These are phyloP conservation scores for Rhizopus microsporus DNA, from an alignment of 371 early-diverging fungal genomes.

Conservation along the genomic window DNA sequence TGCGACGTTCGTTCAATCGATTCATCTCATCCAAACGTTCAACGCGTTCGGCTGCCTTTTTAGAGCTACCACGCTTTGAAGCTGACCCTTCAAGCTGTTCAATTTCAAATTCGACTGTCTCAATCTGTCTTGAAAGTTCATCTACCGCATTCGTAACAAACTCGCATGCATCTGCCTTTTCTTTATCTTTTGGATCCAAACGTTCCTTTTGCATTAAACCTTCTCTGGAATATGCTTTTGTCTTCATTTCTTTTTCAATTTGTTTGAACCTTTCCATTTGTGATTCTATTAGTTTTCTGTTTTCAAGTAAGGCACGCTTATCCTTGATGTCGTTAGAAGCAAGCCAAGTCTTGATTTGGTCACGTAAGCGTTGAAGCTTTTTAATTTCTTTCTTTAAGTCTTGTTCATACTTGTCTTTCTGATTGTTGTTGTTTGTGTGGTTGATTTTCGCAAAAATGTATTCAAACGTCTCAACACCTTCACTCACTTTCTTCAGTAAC, in stretches of 20 bases:
- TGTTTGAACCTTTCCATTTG: constrained; percentile 99
- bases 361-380: constrained; percentile 92
- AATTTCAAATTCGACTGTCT: constrained; percentile 85
- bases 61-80: constrained; percentile 60
- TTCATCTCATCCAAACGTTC: constrained; percentile 75
- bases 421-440: constrained; percentile 76
- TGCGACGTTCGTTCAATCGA: constrained; percentile 80
- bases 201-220: constrained; percentile 80
- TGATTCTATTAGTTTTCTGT: constrained; percentile 91
- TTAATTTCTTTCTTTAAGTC: constrained; percentile 98
- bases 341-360: constrained; percentile 97
- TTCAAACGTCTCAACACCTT: constrained; percentile 95
- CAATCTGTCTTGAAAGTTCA: constrained; percentile 83
- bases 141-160: constrained; percentile 86
- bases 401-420: constrained; percentile 94
- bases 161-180: constrained; percentile 78
- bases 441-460: constrained; percentile 88
- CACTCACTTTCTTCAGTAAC: constrained; percentile 91
- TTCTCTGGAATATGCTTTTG: constrained; percentile 96
- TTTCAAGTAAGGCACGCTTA: constrained; percentile 85
- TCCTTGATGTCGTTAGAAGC: constrained; percentile 94
- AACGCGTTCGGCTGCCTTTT: constrained; percentile 70
- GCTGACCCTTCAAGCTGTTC: constrained; percentile 74
- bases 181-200: constrained; percentile 92
- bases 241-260: constrained; percentile 96